Percentiles rank a stretch among this genome's conserved stretches.
Evolutionary conservation across 164 flowering plant species (phyloP).

Genomic region (Pachysandra terminalis): DNA sequence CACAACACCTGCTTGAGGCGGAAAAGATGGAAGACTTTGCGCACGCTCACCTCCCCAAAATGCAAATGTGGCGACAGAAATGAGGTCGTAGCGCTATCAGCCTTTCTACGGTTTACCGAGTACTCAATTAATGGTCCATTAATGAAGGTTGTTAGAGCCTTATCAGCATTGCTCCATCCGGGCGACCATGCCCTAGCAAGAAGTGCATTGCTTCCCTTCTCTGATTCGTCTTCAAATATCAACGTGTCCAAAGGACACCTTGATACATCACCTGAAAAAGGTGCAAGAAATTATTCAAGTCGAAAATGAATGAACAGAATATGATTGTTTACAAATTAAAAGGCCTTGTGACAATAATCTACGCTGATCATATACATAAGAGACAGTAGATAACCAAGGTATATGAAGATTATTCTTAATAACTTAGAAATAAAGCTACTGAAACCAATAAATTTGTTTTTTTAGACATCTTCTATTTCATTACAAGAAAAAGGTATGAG

Average conservation of each 20-base stretch:
- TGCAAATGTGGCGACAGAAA: slow-evolving; percentile 94
- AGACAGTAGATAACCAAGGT: too few species aligned
- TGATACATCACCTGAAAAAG: slow-evolving; percentile 67
- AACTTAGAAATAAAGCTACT: too few species aligned
- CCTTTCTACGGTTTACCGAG: slow-evolving; percentile 79
- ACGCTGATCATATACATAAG: not conserved
- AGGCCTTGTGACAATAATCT: not conserved
- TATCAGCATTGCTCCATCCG: slow-evolving; percentile 95
- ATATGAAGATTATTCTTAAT: too few species aligned
- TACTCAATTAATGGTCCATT: slow-evolving; percentile 90
- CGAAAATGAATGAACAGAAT: not conserved
- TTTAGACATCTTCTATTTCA: too few species aligned
- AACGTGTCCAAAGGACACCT: slow-evolving; percentile 65
- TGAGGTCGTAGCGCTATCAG: slow-evolving; percentile 94
- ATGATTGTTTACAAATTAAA: not conserved
- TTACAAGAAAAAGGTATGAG: too few species aligned
- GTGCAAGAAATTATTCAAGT: not conserved
- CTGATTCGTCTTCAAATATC: slow-evolving; percentile 82
- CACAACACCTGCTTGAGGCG: slow-evolving; percentile 89
- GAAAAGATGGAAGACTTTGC: slow-evolving; percentile 84
- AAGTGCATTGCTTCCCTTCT: slow-evolving; percentile 96
- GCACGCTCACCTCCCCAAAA: slow-evolving; percentile 94
- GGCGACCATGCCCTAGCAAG: slow-evolving; percentile 98
- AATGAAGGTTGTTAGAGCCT: slow-evolving; percentile 74
- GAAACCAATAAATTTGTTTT: too few species aligned